phyloP scores from a whole-genome alignment of 768 basidiomycete species.

The Nidularia pulvinata region DNA sequence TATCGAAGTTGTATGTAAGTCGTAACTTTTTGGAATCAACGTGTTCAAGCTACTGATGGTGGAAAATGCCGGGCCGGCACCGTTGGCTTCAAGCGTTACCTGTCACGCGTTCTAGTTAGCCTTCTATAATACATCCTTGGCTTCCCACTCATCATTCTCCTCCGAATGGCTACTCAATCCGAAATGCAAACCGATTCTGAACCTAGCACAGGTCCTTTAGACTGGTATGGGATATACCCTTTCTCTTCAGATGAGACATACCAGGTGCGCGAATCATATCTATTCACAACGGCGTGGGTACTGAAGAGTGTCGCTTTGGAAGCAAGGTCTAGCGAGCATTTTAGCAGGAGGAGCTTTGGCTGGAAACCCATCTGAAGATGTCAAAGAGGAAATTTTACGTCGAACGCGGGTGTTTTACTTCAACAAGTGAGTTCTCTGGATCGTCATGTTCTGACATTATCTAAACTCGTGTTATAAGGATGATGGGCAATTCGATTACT shows the following conservation, averaged over 20 bases:
- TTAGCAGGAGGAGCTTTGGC: slow-evolving; percentile 38
- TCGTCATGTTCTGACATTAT: no score
- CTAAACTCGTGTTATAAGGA: no score
- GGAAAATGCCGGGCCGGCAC: no score
- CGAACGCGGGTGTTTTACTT: slow-evolving; percentile 72
- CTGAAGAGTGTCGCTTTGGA: slow-evolving; percentile 12
- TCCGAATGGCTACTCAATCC: not conserved
- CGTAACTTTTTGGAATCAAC: no score
- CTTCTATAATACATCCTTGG: no score
- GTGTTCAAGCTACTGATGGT: no score
- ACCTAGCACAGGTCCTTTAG: slow-evolving; percentile 6
- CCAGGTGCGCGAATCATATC: slow-evolving; percentile 39
- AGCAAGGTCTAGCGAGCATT: slow-evolving; percentile 70
- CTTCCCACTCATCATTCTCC: no score
- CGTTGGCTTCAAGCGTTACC: no score
- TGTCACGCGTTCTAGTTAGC: no score
- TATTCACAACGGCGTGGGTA: not conserved
- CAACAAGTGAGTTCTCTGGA: slow-evolving; percentile 45
- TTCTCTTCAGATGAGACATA: slow-evolving; percentile 59
- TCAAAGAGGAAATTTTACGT: slow-evolving; percentile 45
- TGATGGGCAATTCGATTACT: slow-evolving; percentile 37
- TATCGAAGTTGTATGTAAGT: no score
- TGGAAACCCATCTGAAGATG: slow-evolving; percentile 27
- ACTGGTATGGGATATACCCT: slow-evolving; percentile 39
- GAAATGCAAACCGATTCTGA: not conserved